phyloP scores from a whole-genome alignment of 2,329 filamentous ascomycete species.

The Fusarium pininemorale region DNA sequence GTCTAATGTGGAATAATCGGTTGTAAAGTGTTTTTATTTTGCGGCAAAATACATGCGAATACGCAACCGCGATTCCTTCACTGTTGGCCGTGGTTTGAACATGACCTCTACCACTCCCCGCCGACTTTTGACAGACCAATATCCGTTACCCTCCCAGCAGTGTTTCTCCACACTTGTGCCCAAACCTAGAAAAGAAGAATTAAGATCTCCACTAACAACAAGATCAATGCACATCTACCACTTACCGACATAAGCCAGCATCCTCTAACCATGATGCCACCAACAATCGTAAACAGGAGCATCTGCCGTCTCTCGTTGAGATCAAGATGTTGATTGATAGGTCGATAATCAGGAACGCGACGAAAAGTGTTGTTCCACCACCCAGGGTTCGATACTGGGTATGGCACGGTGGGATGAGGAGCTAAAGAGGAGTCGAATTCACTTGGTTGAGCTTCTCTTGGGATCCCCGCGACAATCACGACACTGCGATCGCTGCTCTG shows the following conservation, averaged over 20 bases:
- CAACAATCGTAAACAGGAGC: not conserved
- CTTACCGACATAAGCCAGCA: not conserved
- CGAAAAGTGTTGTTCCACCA: not conserved
- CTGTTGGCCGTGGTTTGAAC: no score
- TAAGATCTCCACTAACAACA: no score
- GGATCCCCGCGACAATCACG: not conserved
- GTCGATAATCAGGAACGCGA: not conserved
- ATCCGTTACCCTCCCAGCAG: not conserved
- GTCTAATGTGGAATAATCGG: fast-evolving
- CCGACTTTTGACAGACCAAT: not conserved
- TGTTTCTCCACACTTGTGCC: not conserved
- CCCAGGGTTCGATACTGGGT: conserved; percentile 2
- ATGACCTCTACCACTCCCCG: not conserved
- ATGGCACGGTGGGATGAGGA: not conserved
- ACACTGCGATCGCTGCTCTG: not conserved
- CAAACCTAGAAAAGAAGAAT: not conserved
- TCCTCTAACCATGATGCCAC: not conserved
- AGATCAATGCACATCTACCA: not conserved
- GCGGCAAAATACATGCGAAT: no score
- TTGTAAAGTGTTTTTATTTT: no score
- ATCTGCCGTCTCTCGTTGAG: not conserved
- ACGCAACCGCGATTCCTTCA: no score
- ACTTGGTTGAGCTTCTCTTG: not conserved
- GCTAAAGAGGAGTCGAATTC: not conserved
- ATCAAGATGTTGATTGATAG: not conserved